Percentiles rank a stretch among this genome's conserved stretches.
Conservation (phyloP, 352 stramenopile species). For the Globisporangium spiculum region DNA sequence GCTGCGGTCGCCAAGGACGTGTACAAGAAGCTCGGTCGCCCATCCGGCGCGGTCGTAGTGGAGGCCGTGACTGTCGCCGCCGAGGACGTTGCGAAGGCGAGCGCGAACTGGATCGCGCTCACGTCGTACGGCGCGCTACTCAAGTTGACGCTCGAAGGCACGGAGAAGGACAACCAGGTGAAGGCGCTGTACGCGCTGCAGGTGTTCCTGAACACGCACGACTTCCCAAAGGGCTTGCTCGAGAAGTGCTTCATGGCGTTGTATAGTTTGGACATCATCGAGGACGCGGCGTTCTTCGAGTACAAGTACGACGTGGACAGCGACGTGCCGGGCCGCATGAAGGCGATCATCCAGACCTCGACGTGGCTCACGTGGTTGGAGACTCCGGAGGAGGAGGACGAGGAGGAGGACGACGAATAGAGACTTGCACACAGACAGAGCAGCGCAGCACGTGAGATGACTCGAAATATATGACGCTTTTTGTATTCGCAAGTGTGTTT, state of each 20-base stretch:
- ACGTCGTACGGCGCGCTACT: conserved; percentile 63
- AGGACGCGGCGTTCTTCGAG: conserved; percentile 78
- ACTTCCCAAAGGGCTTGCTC: conserved; percentile 75
- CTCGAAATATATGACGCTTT: background rate
- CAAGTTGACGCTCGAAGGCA: conserved; percentile 43
- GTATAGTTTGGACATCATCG: conserved; percentile 80
- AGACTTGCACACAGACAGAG: conserved; percentile 15
- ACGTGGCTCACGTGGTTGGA: conserved; percentile 83
- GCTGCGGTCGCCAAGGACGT: conserved; percentile 44
- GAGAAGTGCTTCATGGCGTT: conserved; percentile 87
- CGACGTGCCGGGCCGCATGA: conserved; percentile 71
- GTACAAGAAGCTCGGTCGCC: conserved; percentile 42
- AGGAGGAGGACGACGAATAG: conserved; percentile 81
- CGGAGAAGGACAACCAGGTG: conserved; percentile 65
- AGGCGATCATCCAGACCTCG: conserved; percentile 79
- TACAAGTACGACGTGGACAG: conserved; percentile 86
- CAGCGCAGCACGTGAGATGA: background rate
- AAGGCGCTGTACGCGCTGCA: conserved; percentile 75
- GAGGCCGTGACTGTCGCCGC: conserved; percentile 47
- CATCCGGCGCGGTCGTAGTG: conserved; percentile 48
- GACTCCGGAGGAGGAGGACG: conserved; percentile 67
- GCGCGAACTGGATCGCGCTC: conserved; percentile 77
- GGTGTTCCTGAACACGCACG: conserved; percentile 67
- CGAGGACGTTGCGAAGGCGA: conserved; percentile 68
- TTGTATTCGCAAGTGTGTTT: background rate